Percentiles rank a stretch among this genome's conserved stretches.
These are phyloP conservation scores for Emergomyces orientalis DNA, from an alignment of 2,329 filamentous ascomycete species.

Conservation along the genomic window DNA sequence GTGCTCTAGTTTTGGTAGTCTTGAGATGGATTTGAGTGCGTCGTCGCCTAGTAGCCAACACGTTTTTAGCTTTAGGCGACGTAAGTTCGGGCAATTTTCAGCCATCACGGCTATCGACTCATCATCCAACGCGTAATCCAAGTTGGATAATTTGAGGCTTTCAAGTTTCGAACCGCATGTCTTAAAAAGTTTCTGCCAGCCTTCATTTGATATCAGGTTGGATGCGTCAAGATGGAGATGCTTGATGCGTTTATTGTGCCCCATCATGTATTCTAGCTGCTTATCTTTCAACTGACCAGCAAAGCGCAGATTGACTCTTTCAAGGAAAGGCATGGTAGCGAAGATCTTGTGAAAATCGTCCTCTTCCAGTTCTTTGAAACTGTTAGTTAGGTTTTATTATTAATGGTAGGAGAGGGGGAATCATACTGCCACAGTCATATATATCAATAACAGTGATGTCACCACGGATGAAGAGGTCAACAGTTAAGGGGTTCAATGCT, in stretches of 20 bases:
- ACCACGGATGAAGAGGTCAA: constrained; percentile 41
- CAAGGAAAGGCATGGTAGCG: constrained; percentile 59
- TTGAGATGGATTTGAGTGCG: constrained; percentile 56
- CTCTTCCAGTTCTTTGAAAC: constrained; percentile 52
- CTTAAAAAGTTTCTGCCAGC: constrained; percentile 63
- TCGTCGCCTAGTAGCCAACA: constrained; percentile 63
- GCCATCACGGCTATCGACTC: constrained; percentile 55
- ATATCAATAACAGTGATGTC: constrained; percentile 49
- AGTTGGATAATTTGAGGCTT: constrained; percentile 68
- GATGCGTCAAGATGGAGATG: constrained; percentile 71
- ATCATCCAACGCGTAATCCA: constrained; percentile 73
- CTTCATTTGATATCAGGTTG: constrained; percentile 68
- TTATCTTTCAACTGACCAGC: constrained; percentile 86
- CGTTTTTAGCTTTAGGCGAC: constrained; percentile 68
- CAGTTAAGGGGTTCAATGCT: constrained; percentile 42
- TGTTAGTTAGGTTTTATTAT: constrained; percentile 11
- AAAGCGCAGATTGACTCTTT: constrained; percentile 65
- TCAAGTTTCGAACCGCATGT: constrained; percentile 57
- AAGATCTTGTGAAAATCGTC: constrained; percentile 77
- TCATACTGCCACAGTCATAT: constrained; percentile 51
- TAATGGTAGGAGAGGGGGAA: neutral
- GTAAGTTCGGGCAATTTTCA: constrained; percentile 56
- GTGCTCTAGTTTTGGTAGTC: constrained; percentile 58
- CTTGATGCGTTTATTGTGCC: constrained; percentile 59
- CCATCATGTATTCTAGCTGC: constrained; percentile 70